phyloP scores from a whole-genome alignment of 129 eudicot species.

The Centaurea solstitialis region DNA sequence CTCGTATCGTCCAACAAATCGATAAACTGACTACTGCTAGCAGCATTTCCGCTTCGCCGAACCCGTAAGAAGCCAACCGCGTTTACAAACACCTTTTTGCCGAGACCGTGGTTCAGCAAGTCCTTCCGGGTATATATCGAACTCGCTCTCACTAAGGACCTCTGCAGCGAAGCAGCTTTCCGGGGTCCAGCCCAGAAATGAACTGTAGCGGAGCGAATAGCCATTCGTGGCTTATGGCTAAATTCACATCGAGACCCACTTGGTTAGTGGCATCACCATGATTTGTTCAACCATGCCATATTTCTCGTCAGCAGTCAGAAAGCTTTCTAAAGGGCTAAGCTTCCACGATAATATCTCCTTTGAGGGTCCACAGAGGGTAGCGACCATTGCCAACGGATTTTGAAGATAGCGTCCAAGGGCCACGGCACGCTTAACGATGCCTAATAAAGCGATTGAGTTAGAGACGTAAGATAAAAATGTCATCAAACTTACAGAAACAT shows the following conservation, averaged over 20 bases:
- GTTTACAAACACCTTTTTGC: slow-evolving; percentile 84
- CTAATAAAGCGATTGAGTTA: slow-evolving; percentile 28
- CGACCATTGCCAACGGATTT: slow-evolving; percentile 95
- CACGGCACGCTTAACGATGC: slow-evolving; percentile 91
- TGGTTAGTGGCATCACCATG: slow-evolving; percentile 96
- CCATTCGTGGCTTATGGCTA: slow-evolving; percentile 96
- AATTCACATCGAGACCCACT: slow-evolving; percentile 88
- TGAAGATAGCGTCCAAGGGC: slow-evolving; percentile 93
- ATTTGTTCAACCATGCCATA: slow-evolving; percentile 87
- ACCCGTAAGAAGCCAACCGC: slow-evolving; percentile 95
- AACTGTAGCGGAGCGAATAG: slow-evolving; percentile 86
- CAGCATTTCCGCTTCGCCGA: slow-evolving; percentile 81
- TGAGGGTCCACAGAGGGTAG: slow-evolving; percentile 85
- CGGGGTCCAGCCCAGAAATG: slow-evolving; percentile 98
- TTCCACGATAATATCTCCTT: slow-evolving; percentile 95
- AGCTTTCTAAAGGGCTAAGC: slow-evolving; percentile 71
- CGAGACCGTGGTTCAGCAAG: slow-evolving; percentile 79
- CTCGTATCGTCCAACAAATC: slow-evolving; percentile 94
- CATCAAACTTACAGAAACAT: neutral
- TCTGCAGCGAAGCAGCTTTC: slow-evolving; percentile 82
- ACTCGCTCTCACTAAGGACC: slow-evolving; percentile 78
- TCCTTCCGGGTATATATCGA: slow-evolving; percentile 83
- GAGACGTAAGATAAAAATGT: neutral
- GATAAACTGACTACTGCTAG: slow-evolving; percentile 71
- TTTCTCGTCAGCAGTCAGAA: slow-evolving; percentile 90